Conservation (phyloP, 2,329 filamentous ascomycete genomes). For the Colletotrichum limetticola region DNA sequence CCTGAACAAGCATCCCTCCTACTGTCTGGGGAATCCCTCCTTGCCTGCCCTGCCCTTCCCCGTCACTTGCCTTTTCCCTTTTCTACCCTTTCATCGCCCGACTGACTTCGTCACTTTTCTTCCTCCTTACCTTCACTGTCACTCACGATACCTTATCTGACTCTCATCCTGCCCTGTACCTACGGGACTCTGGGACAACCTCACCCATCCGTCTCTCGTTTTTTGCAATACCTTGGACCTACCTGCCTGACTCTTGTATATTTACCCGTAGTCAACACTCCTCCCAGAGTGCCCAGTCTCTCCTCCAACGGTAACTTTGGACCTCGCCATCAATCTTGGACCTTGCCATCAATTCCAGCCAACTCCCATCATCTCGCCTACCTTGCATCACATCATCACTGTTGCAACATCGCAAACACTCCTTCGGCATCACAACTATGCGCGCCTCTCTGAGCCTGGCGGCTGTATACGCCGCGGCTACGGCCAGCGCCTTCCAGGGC, state of each 20-base stretch:
- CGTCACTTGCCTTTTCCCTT: background rate
- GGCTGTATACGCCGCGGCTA: conserved; percentile 45
- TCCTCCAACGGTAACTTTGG: background rate
- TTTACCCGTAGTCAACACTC: background rate
- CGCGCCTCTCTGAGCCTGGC: conserved; percentile 26
- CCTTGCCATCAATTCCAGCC: background rate
- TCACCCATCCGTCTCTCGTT: conserved; percentile 7
- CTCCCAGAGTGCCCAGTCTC: background rate
- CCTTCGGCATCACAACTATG: background rate
- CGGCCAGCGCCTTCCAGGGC: conserved; percentile 62
- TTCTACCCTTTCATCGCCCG: background rate
- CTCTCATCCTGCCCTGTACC: background rate
- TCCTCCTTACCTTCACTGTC: background rate
- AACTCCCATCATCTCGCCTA: background rate
- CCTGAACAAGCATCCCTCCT: conserved; percentile 8
- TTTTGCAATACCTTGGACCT: background rate
- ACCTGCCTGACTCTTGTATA: background rate
- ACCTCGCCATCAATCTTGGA: background rate
- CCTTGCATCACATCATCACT: background rate
- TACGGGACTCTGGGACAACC: background rate
- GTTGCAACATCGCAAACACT: background rate
- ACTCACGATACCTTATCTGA: background rate
- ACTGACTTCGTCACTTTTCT: background rate
- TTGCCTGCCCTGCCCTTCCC: background rate
- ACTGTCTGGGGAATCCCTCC: background rate